A percentile compares a stretch with the other conserved stretches of the same genome.
phyloP scores from a whole-genome alignment of 2,329 filamentous ascomycete species.

The Corinectria fuckeliana region DNA sequence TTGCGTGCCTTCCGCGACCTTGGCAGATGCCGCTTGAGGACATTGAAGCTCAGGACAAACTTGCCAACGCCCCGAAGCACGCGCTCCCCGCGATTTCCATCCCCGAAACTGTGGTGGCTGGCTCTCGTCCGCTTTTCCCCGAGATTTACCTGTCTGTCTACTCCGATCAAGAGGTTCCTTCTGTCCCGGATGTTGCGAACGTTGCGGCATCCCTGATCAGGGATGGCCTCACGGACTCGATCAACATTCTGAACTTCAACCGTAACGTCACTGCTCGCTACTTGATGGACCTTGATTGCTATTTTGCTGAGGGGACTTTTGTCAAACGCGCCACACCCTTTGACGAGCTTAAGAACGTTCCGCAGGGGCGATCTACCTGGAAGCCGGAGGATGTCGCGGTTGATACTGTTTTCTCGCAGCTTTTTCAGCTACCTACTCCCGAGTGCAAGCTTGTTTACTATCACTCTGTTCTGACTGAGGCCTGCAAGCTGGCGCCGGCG shows the following conservation, averaged over 20 bases:
- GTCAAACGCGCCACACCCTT: slow-evolving; percentile 93
- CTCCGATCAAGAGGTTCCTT: slow-evolving; percentile 82
- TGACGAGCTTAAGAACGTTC: slow-evolving; percentile 79
- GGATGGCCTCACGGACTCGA: slow-evolving; percentile 87
- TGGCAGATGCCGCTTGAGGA: slow-evolving; percentile 70
- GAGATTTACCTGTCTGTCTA: slow-evolving; percentile 96
- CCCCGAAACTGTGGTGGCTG: slow-evolving; percentile 76
- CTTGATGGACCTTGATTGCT: slow-evolving; percentile 93
- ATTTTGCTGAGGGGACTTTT: slow-evolving; percentile 89
- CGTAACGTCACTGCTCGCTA: slow-evolving; percentile 85
- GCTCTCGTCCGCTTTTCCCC: slow-evolving; percentile 80
- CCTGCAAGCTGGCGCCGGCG: slow-evolving; percentile 93
- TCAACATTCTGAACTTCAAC: slow-evolving; percentile 94
- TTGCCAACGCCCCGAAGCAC: slow-evolving; percentile 72
- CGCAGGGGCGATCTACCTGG: slow-evolving; percentile 76
- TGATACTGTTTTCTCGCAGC: slow-evolving; percentile 96
- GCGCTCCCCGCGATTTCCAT: slow-evolving; percentile 77
- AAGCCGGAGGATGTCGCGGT: slow-evolving; percentile 97
- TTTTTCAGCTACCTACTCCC: slow-evolving; percentile 84
- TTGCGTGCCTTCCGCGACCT: slow-evolving; percentile 72
- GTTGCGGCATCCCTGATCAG: slow-evolving; percentile 85
- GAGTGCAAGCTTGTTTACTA: slow-evolving; percentile 98
- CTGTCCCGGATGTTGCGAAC: slow-evolving; percentile 78
- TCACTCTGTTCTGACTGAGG: slow-evolving; percentile 91
- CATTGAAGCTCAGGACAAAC: slow-evolving; percentile 65